phyloP scores from a whole-genome alignment of 1,284 basidiomycete genomes.

The Naganishia cerealis region DNA sequence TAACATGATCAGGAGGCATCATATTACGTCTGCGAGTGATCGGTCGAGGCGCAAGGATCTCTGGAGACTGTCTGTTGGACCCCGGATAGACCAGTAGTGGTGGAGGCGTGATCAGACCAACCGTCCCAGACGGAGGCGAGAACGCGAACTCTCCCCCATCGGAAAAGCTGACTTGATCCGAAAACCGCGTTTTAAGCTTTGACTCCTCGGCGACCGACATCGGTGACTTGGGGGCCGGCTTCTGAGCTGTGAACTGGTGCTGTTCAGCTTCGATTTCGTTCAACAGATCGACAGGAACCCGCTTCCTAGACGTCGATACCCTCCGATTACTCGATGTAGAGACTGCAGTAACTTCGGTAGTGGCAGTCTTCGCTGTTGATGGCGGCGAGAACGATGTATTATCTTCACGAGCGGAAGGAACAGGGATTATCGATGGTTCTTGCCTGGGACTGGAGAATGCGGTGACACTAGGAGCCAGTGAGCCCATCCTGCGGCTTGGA shows the following conservation, averaged over 20 bases:
- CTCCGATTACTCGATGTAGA: neutral
- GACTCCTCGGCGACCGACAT: neutral
- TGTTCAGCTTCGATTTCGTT: neutral
- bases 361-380: neutral
- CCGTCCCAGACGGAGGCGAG: conserved; percentile 10
- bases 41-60: conserved; percentile 15
- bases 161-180: conserved; percentile 8
- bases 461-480: neutral
- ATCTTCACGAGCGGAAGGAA: neutral
- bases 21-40: conserved; percentile 9
- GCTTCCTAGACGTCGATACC: neutral
- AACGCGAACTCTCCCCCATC: neutral
- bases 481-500: neutral
- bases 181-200: conserved; percentile 13
- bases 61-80: neutral
- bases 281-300: neutral
- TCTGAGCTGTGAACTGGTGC: neutral
- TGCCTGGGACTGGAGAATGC: neutral
- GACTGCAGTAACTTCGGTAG: neutral
- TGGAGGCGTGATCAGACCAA: conserved; percentile 11
- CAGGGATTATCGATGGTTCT: neutral
- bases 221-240: neutral
- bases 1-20: conserved; percentile 1
- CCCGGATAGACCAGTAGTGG: neutral
- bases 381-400: neutral